Percentiles rank a stretch among this genome's conserved stretches.
phyloP scores from a whole-genome alignment of 805 yeast genomes.

The Metschnikowia lochheadii region DNA sequence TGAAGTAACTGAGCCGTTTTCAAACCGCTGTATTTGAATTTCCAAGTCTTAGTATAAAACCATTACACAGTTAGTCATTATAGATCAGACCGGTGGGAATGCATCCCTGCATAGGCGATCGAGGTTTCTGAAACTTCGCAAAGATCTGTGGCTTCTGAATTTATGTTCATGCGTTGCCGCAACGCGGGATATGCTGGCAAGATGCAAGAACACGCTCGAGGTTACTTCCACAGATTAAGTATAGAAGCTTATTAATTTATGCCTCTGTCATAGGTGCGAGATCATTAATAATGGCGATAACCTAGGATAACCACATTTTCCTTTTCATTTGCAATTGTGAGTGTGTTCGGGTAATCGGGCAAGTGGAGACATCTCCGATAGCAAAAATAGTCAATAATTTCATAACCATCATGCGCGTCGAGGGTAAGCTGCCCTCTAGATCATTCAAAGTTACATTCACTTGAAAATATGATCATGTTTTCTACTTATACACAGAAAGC shows the following conservation, averaged over 20 bases:
- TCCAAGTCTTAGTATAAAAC: background rate
- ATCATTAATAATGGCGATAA: background rate
- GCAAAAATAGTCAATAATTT: background rate
- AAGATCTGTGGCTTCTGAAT: background rate
- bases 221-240: background rate
- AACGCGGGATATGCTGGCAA: background rate
- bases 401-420: background rate
- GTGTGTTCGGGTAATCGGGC: background rate
- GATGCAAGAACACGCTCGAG: background rate
- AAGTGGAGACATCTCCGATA: background rate
- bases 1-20: background rate
- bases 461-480: background rate
- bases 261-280: background rate
- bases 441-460: background rate
- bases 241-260: background rate
- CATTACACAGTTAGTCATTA: background rate
- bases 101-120: background rate
- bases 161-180: background rate
- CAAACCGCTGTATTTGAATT: background rate
- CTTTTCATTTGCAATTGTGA: background rate
- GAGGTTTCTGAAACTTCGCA: background rate
- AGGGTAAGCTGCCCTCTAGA: background rate
- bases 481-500: too few species aligned
- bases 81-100: background rate
- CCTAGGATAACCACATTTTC: background rate